Evolutionary conservation across 495 filamentous ascomycete genomes (phyloP).

Genomic region (Lasiosphaeris hirsuta): DNA sequence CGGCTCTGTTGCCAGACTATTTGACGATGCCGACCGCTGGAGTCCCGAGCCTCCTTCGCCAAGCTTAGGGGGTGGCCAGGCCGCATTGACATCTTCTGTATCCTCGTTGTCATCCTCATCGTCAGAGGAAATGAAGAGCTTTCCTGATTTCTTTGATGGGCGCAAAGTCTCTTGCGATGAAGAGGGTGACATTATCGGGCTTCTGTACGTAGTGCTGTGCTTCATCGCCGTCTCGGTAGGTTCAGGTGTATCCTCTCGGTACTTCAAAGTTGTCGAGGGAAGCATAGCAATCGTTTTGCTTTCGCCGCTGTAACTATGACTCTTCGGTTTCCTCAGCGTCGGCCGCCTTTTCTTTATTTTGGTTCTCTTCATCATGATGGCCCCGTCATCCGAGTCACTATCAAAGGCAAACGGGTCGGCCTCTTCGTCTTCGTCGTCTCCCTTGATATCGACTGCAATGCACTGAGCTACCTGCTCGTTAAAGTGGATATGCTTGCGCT

Average conservation of each 20-base stretch:
- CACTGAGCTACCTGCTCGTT: conserved; percentile 94
- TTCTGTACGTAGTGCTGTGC: conserved; percentile 48
- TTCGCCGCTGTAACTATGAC: conserved; percentile 53
- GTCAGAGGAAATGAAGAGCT: conserved; percentile 56
- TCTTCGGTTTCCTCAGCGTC: conserved; percentile 46
- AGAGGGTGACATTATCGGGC: conserved; percentile 56
- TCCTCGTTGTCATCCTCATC: conserved; percentile 61
- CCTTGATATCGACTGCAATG: conserved; percentile 86
- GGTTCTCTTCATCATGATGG: conserved; percentile 80
- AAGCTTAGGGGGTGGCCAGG: conserved; percentile 10
- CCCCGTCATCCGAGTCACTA: conserved; percentile 67
- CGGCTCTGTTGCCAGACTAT: conserved; percentile 38
- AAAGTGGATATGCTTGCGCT: conserved; percentile 88
- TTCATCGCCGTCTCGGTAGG: conserved; percentile 56
- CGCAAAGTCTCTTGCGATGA: conserved; percentile 74
- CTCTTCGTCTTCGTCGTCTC: conserved; percentile 66
- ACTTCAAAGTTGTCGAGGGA: conserved; percentile 89
- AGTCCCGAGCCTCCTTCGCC: conserved; percentile 22
- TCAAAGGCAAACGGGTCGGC: conserved; percentile 51
- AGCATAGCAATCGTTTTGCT: conserved; percentile 92
- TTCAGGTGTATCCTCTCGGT: conserved; percentile 75
- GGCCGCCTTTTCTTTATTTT: conserved; percentile 38
- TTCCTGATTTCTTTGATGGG: conserved; percentile 65
- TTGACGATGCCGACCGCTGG: conserved; percentile 34
- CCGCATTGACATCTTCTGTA: conserved; percentile 52